Evolutionary conservation across 2,329 filamentous ascomycete species (phyloP), one percentile per base, ranked within the genome.

Genomic region (Onygena corvina): DNA sequence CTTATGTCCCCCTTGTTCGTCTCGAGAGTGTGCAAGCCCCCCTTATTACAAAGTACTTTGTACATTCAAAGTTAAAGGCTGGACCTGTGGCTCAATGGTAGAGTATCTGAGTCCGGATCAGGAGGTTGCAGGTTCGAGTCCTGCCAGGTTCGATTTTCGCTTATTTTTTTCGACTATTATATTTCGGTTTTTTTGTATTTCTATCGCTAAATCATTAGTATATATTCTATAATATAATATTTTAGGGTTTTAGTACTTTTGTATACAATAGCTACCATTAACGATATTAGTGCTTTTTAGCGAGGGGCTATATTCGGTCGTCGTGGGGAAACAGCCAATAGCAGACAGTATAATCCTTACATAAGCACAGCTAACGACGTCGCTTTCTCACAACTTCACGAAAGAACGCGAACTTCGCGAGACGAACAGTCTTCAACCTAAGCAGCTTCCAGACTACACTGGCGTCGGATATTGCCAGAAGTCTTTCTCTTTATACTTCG

Each of bases 21-120:
- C n/a, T n/a, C n/a, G n/a, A n/a, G n/a, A n/a, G n/a, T n/a, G n/a
- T n/a, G n/a, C n/a, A n/a, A n/a, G n/a, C n/a, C n/a, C 7, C 16
- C 34, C 16, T 23, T 40, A 40, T 23, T 11, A 14, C 2, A 1
- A 14, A 23, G 11, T 6, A 40, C 18, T 1, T 5, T 21, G 8
- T 23, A 23, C 36, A 23, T 14, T 25, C 36, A 40, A 46, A 46
- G 42, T 46, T 46, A 46, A 46, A 46, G 42, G 16, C 42, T 31
- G 42, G 42, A 46, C 42, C 42, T 46, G 42, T 46, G 42, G 42
- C 42, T 46, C 42, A 46, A 46, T 46, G 42, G 42, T 46, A 46
- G 42, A 46, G 42, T 46, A 46, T 31, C 42, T 46, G 42, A 46
- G 42, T 46, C 42, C 42, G 42, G 42, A 46, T 46, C 42, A 46